Percentiles rank a stretch among this genome's conserved stretches.
Evolutionary conservation across 192 early-diverging fungal genomes (phyloP).

Genomic region (Backusella morwellensis): DNA sequence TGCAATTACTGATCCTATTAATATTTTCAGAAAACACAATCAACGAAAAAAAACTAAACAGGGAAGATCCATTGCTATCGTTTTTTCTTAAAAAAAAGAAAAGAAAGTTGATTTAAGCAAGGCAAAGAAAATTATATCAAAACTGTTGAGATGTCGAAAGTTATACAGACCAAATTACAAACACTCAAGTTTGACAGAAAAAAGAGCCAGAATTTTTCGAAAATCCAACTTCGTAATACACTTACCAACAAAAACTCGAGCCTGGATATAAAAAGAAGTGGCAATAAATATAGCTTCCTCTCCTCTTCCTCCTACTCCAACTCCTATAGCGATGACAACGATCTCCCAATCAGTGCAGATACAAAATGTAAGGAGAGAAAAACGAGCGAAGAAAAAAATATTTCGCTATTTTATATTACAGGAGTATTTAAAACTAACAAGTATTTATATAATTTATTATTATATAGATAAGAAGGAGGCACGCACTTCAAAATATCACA

Average conservation of each 20-base stretch:
- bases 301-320: background rate
- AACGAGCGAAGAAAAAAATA: background rate
- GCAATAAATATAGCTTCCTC: background rate
- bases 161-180: background rate
- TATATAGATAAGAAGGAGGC: background rate
- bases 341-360: slow-evolving; percentile 1
- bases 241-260: background rate
- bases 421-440: background rate
- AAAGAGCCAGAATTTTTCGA: background rate
- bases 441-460: background rate
- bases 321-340: slow-evolving; percentile 4
- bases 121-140: background rate
- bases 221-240: background rate
- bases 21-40: background rate
- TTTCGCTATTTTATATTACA: background rate
- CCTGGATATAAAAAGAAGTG: background rate
- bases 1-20: background rate
- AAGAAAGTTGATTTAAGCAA: background rate
- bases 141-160: slow-evolving; percentile 5
- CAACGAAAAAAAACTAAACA: background rate
- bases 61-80: no score
- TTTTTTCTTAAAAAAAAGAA: no score
- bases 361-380: background rate
- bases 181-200: background rate
- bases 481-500: background rate